Evolutionary conservation across 1,284 basidiomycete species (phyloP), one percentile per base, ranked within the genome.

Genomic region (Trametes polyzona): DNA sequence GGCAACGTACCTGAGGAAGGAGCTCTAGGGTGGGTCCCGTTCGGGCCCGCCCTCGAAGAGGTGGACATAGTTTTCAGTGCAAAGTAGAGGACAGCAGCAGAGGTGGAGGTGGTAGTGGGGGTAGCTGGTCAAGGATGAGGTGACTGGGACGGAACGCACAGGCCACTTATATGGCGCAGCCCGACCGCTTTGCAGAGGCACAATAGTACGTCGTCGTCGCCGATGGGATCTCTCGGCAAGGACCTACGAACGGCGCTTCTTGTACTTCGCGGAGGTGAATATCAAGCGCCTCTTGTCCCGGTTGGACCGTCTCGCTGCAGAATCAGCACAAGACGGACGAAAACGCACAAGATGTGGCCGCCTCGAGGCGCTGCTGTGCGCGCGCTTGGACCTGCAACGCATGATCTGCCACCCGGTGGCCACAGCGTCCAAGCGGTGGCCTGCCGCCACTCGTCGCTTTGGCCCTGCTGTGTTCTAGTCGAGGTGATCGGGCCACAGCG

Each of bases 191-290:
- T 48, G 52, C 29, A 26, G 10, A 9, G 21, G 19, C 27, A 53
- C 51, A 53, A 53, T 53, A 53, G 43, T 33, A 41, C 11, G 52
- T 47, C 29, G 52, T 47, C 29, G 19, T 37, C 29, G 26, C 29
- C 36, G 52, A 53, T 53, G 27, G 21, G 52, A 53, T 53, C 37
- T 47, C 50, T 53, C 52, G 52, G 52, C 44, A 40, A 23, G 17
- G 11, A 16, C 17, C 9, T 21, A 32, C 29, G 52, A 29, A 41
- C 35, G 14, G 26, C 26, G 43, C 51, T 27, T 44, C 41, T 39
- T 4, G 16, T 26, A 7, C 6, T 16, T 36, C 41, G 50, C 50
- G 44, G 44, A 19, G 43, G 37, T 41, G 43, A 53, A 40, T 16
- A 17, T 21, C n/a, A 5, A n/a, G 43, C 27, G 36, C 32, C 21